A percentile compares a stretch with the other conserved stretches of the same genome.
These are phyloP conservation scores for Ogataea corticis DNA, from an alignment of 805 yeast genomes.

Conservation along the genomic window DNA sequence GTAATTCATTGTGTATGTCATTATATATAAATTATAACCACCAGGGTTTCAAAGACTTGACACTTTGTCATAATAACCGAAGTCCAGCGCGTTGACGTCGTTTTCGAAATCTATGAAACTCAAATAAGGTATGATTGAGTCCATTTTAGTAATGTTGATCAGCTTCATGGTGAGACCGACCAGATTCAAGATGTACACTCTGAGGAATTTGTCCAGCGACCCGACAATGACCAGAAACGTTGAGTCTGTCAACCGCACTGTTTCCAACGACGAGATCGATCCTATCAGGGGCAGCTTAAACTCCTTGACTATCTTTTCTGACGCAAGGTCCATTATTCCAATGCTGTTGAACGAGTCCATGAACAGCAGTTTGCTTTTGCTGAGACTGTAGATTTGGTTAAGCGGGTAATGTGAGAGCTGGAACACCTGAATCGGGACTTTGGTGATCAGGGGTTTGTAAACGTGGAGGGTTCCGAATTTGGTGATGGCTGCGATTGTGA, in stretches of 20 bases:
- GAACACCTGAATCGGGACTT: constrained; percentile 22
- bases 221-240: constrained; percentile 20
- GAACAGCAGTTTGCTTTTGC: constrained; percentile 20
- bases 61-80: constrained; percentile 15
- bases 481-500: constrained; percentile 22
- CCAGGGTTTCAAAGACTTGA: background rate
- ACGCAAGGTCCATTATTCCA: constrained; percentile 25
- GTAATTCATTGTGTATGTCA: background rate
- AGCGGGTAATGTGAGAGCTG: constrained; percentile 30
- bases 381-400: constrained; percentile 11
- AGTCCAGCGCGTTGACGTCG: constrained; percentile 11
- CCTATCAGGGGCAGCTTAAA: constrained; percentile 27
- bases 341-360: constrained; percentile 28
- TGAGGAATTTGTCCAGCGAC: constrained; percentile 24
- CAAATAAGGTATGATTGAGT: constrained; percentile 25
- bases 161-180: constrained; percentile 11
- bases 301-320: constrained; percentile 20
- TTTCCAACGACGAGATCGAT: constrained; percentile 24
- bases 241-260: constrained; percentile 9
- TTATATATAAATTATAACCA: background rate
- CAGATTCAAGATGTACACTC: constrained; percentile 20
- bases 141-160: constrained; percentile 11
- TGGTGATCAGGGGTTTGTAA: constrained; percentile 27
- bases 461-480: constrained; percentile 29
- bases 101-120: constrained; percentile 12